Evolutionary conservation across 768 basidiomycete species (phyloP), one percentile per base, ranked within the genome.

Genomic region (Rhodocollybia butyracea): DNA sequence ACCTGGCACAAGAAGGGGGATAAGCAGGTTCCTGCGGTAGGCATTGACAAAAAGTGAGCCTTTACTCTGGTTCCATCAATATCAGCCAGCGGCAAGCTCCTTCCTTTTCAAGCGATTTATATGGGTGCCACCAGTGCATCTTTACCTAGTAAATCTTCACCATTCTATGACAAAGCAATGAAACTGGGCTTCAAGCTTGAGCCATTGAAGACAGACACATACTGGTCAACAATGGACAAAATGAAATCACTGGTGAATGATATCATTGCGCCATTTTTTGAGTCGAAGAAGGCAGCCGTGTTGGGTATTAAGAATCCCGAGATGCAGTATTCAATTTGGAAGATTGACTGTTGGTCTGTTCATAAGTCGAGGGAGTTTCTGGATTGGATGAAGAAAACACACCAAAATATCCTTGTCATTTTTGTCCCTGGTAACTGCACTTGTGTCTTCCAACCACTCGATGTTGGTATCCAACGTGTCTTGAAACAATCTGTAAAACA

Each of bases 101-200:
- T 73, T 1, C 71, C 71, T 1, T 68, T 71, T 42, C 70, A 73
- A 51, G 61, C 64, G 7, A 57, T 73, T 11, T 73, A 63, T 63
- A 22, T 21, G 5, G 69, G 69, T 0, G 56, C 57, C 19, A 57
- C 62, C 0, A 19, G 48, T 3, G 19, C 24, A 2, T 69, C 65
- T 0, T 52, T 68, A 2, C 69, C 63, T 4, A 54, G 40, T 1
- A 15, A 13, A 0, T 47, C 34, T 1, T 59, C 61, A 4, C 19
- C 30, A 2, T 47, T 61, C 1, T 60, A 64, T 61, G 29, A 32
- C 0, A 51, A 58, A 15, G 66, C 63, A 1, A 19, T 38, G 5
- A 39, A 15, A 0, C 1, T 22, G n/a, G 60, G 65, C 0, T 69
- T 67, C 38, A 39, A 68, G 45, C 63, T 68, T 43, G 31, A 54